Evolutionary conservation across 129 eudicot species (phyloP).

Genomic region (Logfia minima): DNA sequence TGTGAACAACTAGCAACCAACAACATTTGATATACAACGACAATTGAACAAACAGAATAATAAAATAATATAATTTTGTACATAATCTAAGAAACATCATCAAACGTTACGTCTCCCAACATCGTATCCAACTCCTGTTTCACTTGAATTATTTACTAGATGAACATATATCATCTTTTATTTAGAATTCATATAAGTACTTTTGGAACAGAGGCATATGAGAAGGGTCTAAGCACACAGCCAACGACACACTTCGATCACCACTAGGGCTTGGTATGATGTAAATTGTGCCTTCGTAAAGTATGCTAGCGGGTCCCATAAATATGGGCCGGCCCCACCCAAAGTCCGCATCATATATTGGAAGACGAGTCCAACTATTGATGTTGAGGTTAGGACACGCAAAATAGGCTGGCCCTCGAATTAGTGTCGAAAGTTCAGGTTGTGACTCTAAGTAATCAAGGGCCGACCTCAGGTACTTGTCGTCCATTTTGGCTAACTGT

Average conservation of each 20-base stretch:
- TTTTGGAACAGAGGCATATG: slow-evolving; percentile 22
- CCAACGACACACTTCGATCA: slow-evolving; percentile 44
- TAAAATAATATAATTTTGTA: too few species aligned
- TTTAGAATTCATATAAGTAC: slow-evolving; percentile 14
- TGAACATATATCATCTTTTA: too few species aligned
- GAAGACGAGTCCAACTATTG: slow-evolving; percentile 52
- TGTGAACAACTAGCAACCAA: too few species aligned
- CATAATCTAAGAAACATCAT: background rate
- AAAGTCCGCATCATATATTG: slow-evolving; percentile 52
- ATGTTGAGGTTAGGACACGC: slow-evolving; percentile 49
- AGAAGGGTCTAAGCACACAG: slow-evolving; percentile 28
- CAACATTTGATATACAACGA: too few species aligned
- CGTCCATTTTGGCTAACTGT: slow-evolving; percentile 40
- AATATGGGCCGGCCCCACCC: slow-evolving; percentile 61
- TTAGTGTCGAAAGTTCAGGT: slow-evolving; percentile 35
- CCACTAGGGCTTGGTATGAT: slow-evolving; percentile 34
- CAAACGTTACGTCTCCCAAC: background rate
- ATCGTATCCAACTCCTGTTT: background rate
- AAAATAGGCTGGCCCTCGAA: slow-evolving; percentile 38
- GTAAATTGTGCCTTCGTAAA: slow-evolving; percentile 42
- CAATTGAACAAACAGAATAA: too few species aligned
- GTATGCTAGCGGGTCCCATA: slow-evolving; percentile 46
- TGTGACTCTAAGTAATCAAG: slow-evolving; percentile 48
- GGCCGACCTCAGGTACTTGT: slow-evolving; percentile 47
- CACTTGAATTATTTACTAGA: background rate